Conservation (phyloP, 192 early-diverging fungal species). For the Gryganskiella cystojenkinii region DNA sequence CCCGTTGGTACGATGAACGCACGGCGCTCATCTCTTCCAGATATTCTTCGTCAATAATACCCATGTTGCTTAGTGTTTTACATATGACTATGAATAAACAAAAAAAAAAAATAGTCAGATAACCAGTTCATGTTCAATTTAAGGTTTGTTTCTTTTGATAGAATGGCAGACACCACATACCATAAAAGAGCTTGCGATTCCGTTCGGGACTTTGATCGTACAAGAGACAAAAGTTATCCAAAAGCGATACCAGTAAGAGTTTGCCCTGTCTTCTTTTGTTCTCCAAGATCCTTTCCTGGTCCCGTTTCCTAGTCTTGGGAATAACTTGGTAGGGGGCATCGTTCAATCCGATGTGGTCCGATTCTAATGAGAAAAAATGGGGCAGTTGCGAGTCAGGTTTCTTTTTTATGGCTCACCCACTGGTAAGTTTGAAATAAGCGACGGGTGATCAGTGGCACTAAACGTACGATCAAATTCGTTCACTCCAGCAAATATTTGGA, state of each 20-base stretch:
- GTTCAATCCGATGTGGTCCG: constrained; percentile 43
- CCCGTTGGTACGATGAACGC: constrained; percentile 85
- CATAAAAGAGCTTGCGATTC: constrained; percentile 86
- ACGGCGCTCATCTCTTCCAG: constrained; percentile 88
- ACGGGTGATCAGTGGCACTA: too few relatives aligned
- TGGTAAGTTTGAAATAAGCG: too few relatives aligned
- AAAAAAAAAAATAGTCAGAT: neutral
- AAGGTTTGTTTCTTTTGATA: neutral
- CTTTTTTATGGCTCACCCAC: too few relatives aligned
- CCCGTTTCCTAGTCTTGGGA: constrained; percentile 32
- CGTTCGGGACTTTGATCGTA: constrained; percentile 89
- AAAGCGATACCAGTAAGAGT: constrained; percentile 85
- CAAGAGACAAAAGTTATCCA: constrained; percentile 91
- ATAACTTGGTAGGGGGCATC: constrained; percentile 36
- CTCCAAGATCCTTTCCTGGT: constrained; percentile 45
- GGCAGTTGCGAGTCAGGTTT: neutral
- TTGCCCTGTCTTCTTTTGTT: constrained; percentile 66
- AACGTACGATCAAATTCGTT: constrained; percentile 43
- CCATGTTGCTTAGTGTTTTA: constrained; percentile 86
- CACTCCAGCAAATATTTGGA: constrained; percentile 48
- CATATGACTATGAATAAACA: constrained; percentile 69
- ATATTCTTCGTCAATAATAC: constrained; percentile 79
- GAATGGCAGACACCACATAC: neutral
- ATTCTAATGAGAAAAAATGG: constrained; percentile 15
- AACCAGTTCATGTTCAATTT: neutral